phyloP scores from a whole-genome alignment of 768 basidiomycete genomes.

The Guyanaporus albipodus region DNA sequence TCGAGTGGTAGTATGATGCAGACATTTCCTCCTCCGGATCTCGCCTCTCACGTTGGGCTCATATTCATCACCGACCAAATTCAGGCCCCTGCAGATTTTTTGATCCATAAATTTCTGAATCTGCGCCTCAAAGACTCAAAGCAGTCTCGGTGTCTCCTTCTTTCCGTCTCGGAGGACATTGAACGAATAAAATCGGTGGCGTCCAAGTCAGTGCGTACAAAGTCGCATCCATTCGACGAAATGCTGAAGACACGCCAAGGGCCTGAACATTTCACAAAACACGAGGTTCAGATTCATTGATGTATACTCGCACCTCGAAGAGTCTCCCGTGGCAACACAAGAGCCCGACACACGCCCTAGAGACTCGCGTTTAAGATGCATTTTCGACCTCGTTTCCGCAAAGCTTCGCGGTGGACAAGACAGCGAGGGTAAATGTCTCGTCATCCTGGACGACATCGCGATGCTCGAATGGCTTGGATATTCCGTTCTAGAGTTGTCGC shows the following conservation, averaged over 20 bases:
- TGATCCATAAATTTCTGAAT: constrained; percentile 54
- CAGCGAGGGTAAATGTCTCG: constrained; percentile 30
- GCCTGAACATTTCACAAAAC: constrained; percentile 33
- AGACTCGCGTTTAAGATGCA: constrained; percentile 23
- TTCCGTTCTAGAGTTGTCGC: constrained; percentile 44
- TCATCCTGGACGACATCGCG: constrained; percentile 70
- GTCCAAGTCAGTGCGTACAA: constrained; percentile 53
- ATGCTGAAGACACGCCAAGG: constrained; percentile 23
- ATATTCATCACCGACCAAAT: constrained; percentile 70
- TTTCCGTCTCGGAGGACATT: constrained; percentile 56
- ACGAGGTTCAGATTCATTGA: constrained; percentile 54
- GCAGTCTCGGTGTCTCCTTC: constrained; percentile 40
- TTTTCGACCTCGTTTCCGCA: constrained; percentile 36
- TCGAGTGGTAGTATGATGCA: no score
- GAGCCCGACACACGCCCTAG: constrained; percentile 4
- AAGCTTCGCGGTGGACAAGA: constrained; percentile 16
- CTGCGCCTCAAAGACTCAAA: constrained; percentile 47
- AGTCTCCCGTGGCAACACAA: constrained; percentile 4
- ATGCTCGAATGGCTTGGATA: constrained; percentile 71
- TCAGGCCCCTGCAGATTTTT: constrained; percentile 66
- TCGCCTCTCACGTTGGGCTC: constrained; percentile 47
- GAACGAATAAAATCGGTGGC: constrained; percentile 61
- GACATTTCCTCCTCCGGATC: constrained; percentile 50
- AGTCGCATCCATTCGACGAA: not conserved
- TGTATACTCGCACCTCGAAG: constrained; percentile 36